Percentiles rank a stretch among this genome's conserved stretches.
These are phyloP conservation scores for Fusarium goolgardi DNA, from an alignment of 2,329 filamentous ascomycete species.

Conservation along the genomic window DNA sequence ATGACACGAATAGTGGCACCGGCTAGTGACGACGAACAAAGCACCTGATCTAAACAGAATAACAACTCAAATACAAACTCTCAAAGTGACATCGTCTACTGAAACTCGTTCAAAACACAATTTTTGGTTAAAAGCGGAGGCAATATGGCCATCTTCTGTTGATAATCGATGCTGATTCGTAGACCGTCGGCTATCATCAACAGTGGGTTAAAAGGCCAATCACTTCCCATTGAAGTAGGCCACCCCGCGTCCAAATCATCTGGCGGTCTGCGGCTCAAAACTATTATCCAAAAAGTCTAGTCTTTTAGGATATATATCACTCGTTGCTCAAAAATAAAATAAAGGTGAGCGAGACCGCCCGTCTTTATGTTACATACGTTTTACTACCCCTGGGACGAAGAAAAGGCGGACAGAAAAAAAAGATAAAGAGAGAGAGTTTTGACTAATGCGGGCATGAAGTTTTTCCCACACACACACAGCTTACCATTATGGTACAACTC, in stretches of 20 bases:
- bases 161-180: slow-evolving; percentile 3
- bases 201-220: slow-evolving; percentile 11
- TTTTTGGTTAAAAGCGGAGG: slow-evolving; percentile 4
- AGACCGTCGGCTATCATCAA: slow-evolving; percentile 4
- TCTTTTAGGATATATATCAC: slow-evolving; percentile 2
- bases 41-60: background rate
- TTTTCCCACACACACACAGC: background rate
- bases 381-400: no score
- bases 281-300: background rate
- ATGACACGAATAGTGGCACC: background rate
- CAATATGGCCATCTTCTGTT: background rate
- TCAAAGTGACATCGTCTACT: background rate
- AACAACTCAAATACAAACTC: background rate
- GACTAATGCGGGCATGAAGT: background rate
- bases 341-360: background rate
- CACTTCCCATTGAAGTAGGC: slow-evolving; percentile 10
- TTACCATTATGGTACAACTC: slow-evolving; percentile 25
- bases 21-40: background rate
- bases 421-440: background rate
- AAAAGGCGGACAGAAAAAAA: no score
- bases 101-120: background rate
- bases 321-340: background rate
- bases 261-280: slow-evolving; percentile 8
- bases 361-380: no score
- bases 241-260: slow-evolving; percentile 5